Percentiles rank a stretch among this genome's conserved stretches.
Conservation (phyloP, 129 eudicot species). For the carrot (Daucus carota) region DH1_v3.0 NC_030387.2:35871001-35871500, state of each 20-base stretch:
- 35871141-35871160: constrained; percentile 93
- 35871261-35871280: constrained; percentile 72
- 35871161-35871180: constrained; percentile 84
- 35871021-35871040: neutral
- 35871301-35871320: constrained; percentile 40
- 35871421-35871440: neutral
- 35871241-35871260: constrained; percentile 66
- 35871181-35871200: constrained; percentile 90
- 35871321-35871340: constrained; percentile 1
- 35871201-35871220: constrained; percentile 74
- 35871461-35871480: neutral
- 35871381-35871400: neutral
- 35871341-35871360: no score
- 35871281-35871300: constrained; percentile 62
- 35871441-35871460: neutral
- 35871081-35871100: constrained; percentile 18
- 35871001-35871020: neutral
- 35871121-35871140: constrained; percentile 74
- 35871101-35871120: constrained; percentile 99
- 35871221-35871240: constrained; percentile 66
- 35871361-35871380: constrained; percentile 1
- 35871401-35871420: neutral
- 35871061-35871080: neutral
- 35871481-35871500: no score
- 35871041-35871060: neutral